Percentiles rank a stretch among this genome's conserved stretches.
phyloP scores from a whole-genome alignment of 495 filamentous ascomycete genomes.

The Pyrenopolyporus hunteri region DNA sequence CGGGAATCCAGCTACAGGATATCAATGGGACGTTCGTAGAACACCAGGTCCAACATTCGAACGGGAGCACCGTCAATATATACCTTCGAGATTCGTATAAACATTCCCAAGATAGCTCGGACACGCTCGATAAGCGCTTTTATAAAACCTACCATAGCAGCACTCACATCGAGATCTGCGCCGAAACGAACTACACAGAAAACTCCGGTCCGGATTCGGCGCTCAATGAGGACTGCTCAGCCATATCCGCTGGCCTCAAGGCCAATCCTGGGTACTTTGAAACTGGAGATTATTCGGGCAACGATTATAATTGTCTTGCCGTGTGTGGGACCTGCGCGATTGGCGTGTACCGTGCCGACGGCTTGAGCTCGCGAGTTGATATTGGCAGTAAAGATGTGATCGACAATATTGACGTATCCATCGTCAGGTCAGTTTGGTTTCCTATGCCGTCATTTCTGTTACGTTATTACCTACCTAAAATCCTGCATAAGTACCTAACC shows the following conservation, averaged over 20 bases:
- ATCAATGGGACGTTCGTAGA: background rate
- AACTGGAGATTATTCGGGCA: constrained; percentile 11
- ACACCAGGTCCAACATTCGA: constrained; percentile 12
- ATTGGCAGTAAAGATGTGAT: constrained; percentile 29
- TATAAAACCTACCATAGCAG: constrained; percentile 18
- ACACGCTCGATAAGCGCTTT: constrained; percentile 13
- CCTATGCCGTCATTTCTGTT: background rate
- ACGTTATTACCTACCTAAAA: no score
- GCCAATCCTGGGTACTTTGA: constrained; percentile 21
- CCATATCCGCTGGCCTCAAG: constrained; percentile 12
- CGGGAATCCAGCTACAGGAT: constrained; percentile 1
- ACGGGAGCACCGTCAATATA: constrained; percentile 9
- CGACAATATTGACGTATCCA: constrained; percentile 21
- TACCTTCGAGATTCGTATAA: constrained; percentile 15
- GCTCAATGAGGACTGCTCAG: constrained; percentile 17
- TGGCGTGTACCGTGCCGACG: constrained; percentile 24
- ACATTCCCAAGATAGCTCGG: background rate
- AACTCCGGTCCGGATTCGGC: constrained; percentile 17
- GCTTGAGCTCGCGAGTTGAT: constrained; percentile 8
- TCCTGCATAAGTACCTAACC: no score
- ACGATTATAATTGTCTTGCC: constrained; percentile 10
- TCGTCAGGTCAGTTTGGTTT: constrained; percentile 2
- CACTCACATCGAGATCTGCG: constrained; percentile 21
- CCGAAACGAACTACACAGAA: constrained; percentile 28
- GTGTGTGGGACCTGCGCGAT: constrained; percentile 27